Evolutionary conservation across 306 rosid genomes (phyloP).

Genomic region (Luffa acutangula): DNA sequence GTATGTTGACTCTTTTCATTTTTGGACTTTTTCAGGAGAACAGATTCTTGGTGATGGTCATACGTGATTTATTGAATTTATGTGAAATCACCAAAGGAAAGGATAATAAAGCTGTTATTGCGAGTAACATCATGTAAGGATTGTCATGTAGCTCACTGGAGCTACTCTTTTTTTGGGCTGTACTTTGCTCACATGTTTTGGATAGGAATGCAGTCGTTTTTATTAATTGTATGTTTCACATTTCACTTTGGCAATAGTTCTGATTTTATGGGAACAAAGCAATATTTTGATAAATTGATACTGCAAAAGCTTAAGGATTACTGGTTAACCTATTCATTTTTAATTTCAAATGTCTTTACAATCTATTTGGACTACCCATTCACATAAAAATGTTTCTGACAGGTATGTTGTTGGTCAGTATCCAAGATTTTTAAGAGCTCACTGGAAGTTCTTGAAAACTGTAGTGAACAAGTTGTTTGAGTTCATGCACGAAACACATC

Average conservation of each 20-base stretch:
- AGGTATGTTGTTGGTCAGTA: conserved; percentile 99
- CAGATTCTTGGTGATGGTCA: conserved; percentile 98
- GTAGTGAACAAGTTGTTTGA: conserved; percentile 94
- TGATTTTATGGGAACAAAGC: neutral
- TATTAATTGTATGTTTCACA: neutral
- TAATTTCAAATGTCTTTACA: neutral
- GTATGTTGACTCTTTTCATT: conserved; percentile 13
- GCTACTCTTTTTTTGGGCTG: neutral
- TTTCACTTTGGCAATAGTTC: neutral
- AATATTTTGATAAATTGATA: neutral
- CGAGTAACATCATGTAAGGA: conserved; percentile 91
- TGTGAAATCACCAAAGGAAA: conserved; percentile 97
- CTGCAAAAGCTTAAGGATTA: neutral
- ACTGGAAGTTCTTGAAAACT: conserved; percentile 93
- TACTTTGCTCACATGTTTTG: neutral
- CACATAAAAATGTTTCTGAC: conserved; percentile 13
- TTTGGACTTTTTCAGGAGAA: conserved; percentile 60
- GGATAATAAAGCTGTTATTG: conserved; percentile 98
- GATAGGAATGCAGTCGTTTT: neutral
- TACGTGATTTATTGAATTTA: conserved; percentile 83
- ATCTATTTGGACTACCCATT: neutral
- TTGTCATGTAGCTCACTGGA: neutral
- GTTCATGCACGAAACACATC: conserved; percentile 98
- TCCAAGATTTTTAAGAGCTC: conserved; percentile 92
- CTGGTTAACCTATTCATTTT: neutral